Evolutionary conservation across 164 flowering plant genomes (phyloP), one percentile per base, ranked within the genome.

Genomic region (Stephania japonica): DNA sequence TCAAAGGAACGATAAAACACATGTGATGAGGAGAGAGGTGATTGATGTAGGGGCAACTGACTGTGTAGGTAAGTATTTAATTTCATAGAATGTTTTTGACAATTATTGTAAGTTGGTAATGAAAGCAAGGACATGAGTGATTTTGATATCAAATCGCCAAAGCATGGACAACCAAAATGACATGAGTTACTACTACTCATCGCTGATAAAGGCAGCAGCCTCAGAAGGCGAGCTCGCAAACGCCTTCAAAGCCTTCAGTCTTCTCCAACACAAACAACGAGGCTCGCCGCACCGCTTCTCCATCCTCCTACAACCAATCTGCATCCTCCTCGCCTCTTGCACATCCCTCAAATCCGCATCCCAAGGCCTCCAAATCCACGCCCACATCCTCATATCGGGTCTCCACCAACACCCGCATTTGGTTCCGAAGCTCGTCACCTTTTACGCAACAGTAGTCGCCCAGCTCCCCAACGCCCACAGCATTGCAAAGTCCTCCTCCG

Each of bases 321-420:
- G 86, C 26, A 77, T 81, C 68, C 84, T 88, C 66, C 69, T 87
- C 7, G 44, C 72, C 9, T 76, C 78, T 1, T 88, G 92, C 69
- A 73, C 73, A 25, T 79, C 77, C 27, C 69, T 73, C 62, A 79
- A 81, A 42, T 73, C 78, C 6, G 65, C 85, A 42, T 59, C 67
- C 27, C 80, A 75, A 62, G 90, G 89, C 14, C 72, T 76, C 32
- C 88, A 85, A 64, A 82, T 89, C 42, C 92, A 89, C 79, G 82
- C 82, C 49, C 84, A 64, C 0, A 68, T 75, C 59, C 44, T 89
- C 23, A 70, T 75, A 5, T 69, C 77, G 78, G 90, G 90, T 26
- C 43, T 87, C 65, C 79, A 77, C 13, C 76, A 76, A 24, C 71
- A 84, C 66, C 84, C 81, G 19, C 9, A 76, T 70, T 75, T 89